These are phyloP conservation scores for Murraya paniculata DNA, from an alignment of 345 rosid genomes.

Conservation along the genomic window DNA sequence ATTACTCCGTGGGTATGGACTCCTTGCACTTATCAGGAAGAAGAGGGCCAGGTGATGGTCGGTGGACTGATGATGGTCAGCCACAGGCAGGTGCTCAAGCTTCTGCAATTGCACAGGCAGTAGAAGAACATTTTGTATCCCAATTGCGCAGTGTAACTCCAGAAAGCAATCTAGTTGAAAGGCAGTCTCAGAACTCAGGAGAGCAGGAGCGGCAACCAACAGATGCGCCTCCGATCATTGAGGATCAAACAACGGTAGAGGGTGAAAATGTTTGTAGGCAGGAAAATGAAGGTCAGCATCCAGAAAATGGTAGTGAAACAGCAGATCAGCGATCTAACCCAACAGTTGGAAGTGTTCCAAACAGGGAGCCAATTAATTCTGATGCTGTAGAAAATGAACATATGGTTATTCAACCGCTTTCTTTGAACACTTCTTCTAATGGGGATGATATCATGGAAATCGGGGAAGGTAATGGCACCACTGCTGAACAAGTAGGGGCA, in stretches of 20 bases:
- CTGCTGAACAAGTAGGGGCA: slow-evolving; percentile 39
- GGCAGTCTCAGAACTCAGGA: slow-evolving; percentile 60
- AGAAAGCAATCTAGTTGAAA: slow-evolving; percentile 42
- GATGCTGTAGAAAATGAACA: slow-evolving; percentile 35
- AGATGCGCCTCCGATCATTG: slow-evolving; percentile 40
- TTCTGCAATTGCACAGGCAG: slow-evolving; percentile 80
- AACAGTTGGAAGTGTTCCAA: slow-evolving; percentile 35
- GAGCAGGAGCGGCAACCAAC: slow-evolving; percentile 56
- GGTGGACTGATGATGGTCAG: slow-evolving; percentile 97
- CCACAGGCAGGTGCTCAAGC: slow-evolving; percentile 81
- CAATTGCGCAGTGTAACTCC: slow-evolving; percentile 53
- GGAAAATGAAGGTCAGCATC: slow-evolving; percentile 51
- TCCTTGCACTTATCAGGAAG: slow-evolving; percentile 61
- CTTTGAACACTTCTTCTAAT: slow-evolving; percentile 49
- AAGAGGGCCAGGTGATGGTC: slow-evolving; percentile 80
- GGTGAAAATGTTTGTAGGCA: slow-evolving; percentile 43
- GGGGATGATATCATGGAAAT: slow-evolving; percentile 69
- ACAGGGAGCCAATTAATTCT: slow-evolving; percentile 33
- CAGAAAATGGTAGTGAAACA: slow-evolving; percentile 42
- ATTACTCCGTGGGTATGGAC: slow-evolving; percentile 76
- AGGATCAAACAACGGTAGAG: slow-evolving; percentile 39
- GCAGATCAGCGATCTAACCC: slow-evolving; percentile 33
- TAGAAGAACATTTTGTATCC: slow-evolving; percentile 81
- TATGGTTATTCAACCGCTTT: slow-evolving; percentile 49
- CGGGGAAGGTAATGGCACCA: slow-evolving; percentile 51